Evolutionary conservation across 1,284 basidiomycete species (phyloP).

Genomic region (Rhodofomes roseus): DNA sequence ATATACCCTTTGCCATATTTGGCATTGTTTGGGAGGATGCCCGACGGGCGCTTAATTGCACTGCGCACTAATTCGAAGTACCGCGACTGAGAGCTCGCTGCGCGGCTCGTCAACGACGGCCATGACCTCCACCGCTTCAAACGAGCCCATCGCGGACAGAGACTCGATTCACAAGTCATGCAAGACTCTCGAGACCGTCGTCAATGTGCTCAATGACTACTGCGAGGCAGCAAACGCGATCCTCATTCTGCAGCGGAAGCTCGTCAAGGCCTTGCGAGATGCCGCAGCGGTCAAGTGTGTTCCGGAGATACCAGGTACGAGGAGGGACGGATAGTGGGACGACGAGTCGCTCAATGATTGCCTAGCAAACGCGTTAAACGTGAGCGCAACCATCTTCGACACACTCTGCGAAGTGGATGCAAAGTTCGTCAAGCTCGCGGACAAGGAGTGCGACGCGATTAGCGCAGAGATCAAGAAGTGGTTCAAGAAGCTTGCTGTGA

Average conservation of each 20-base stretch:
- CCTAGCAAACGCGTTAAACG: slow-evolving; percentile 60
- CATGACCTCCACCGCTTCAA: slow-evolving; percentile 11
- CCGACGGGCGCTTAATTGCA: neutral
- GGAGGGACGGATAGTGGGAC: no score
- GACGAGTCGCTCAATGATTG: neutral
- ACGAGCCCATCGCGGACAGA: slow-evolving; percentile 42
- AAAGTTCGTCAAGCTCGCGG: slow-evolving; percentile 70
- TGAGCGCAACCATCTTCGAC: slow-evolving; percentile 65
- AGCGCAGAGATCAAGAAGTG: slow-evolving; percentile 74
- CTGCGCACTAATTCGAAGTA: neutral
- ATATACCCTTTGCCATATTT: neutral
- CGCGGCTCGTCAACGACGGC: neutral
- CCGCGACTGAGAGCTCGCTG: neutral
- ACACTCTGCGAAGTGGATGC: slow-evolving; percentile 61
- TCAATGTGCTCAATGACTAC: slow-evolving; percentile 68
- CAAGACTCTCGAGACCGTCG: slow-evolving; percentile 65
- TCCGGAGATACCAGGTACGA: slow-evolving; percentile 54
- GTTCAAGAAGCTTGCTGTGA: slow-evolving; percentile 76
- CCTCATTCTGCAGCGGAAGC: slow-evolving; percentile 68
- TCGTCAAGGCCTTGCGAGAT: slow-evolving; percentile 65
- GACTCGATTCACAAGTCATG: slow-evolving; percentile 75
- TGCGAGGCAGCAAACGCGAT: slow-evolving; percentile 62
- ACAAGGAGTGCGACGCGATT: slow-evolving; percentile 66
- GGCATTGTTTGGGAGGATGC: neutral
- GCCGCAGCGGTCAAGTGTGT: slow-evolving; percentile 58